These are phyloP conservation scores for Euphorbia lathyris DNA, from an alignment of 345 rosid genomes.

Conservation along the genomic window DNA sequence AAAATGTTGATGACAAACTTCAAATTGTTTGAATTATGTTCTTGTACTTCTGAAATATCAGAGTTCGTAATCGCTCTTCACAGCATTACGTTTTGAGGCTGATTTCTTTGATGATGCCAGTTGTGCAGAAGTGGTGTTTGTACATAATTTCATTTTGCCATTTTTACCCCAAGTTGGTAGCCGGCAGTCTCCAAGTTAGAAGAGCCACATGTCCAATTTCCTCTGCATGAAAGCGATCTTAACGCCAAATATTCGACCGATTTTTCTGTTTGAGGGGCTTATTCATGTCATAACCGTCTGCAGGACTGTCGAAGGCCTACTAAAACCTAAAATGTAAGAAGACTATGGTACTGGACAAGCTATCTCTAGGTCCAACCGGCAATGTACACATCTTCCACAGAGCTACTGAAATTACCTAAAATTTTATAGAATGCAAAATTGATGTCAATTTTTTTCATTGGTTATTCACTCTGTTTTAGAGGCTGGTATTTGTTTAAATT, in stretches of 20 bases:
- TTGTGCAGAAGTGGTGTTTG: conserved; percentile 20
- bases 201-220: background rate
- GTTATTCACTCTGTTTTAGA: background rate
- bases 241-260: background rate
- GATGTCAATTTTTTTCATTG: background rate
- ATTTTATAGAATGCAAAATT: conserved; percentile 37
- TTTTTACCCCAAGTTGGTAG: conserved; percentile 12
- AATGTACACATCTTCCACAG: background rate
- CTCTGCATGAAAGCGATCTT: conserved; percentile 6
- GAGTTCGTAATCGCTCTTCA: background rate
- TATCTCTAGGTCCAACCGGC: background rate
- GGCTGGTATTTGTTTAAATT: background rate
- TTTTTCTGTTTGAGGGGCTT: conserved; percentile 18
- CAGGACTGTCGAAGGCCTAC: background rate
- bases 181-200: conserved; percentile 10
- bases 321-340: background rate
- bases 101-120: conserved; percentile 16
- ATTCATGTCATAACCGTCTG: background rate
- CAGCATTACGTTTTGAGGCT: conserved; percentile 14
- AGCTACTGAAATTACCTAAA: conserved; percentile 14
- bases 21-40: conserved; percentile 26
- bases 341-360: background rate
- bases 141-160: conserved; percentile 21
- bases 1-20: conserved; percentile 25
- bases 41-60: background rate